Base-by-base conservation (phyloP, 78 protist species). In the Dictyostelium intermedium region DNA sequence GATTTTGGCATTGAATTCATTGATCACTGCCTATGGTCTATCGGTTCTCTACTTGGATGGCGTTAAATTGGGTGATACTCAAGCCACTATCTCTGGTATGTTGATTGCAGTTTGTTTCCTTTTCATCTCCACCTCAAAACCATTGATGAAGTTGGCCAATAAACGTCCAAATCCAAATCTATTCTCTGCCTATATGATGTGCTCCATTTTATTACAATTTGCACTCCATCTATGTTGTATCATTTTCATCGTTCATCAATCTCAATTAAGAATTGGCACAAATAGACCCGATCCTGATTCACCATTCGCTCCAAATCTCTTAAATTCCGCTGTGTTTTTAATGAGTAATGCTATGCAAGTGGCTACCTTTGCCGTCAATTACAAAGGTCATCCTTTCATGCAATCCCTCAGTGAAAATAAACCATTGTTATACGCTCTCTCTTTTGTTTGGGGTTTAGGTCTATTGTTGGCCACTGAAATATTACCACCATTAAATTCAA, bases 1-100 rank as follows among this genome's bases (percentile, higher is more conserved):
- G 56, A 98, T 99, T 16, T 95, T 99, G 1, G 99, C 99, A 10
- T 97, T 99, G 66, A 98, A 99, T 91, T 99, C 99, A 69, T 95
- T 99, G 35, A 83, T 98, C 73, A 25, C 92, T 6, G 99, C 99
- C 6, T 98, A 98, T 92, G 34, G 96, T 10, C 77, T 99, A 53
- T 70, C 96, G 0, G 99, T 98, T n/a, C 96, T 99, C 37, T 92
- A 98, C 82, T 85, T 98, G 18, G 98, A 98, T 39, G 99, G 99
- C 83, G 87, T 99, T 63, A 97, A 98, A 85, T 70, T 93, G 11
- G 98, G 99, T 47, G 99, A 99, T 45, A 82, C 95, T 66, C 99
- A 99, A 89, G 93, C 96, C 87, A 98, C 98, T 14, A 3, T 96
- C 41, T 20, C 94, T 7, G 99, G 98, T 13, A 70, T 98, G 50